Base-by-base conservation (phyloP, 805 yeast genomes). In the Suhomyces faveliae region DNA sequence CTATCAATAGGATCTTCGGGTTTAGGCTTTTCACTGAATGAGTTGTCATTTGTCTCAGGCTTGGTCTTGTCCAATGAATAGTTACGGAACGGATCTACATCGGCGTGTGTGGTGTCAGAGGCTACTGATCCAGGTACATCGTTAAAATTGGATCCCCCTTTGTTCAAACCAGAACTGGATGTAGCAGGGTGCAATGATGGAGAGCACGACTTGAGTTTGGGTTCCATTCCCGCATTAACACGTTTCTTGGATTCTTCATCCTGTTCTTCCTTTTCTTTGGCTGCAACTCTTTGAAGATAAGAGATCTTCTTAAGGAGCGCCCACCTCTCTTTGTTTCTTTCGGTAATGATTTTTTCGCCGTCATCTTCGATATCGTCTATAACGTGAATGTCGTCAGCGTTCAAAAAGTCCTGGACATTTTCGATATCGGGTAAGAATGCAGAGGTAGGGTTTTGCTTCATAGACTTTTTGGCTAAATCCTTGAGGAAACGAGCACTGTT, bases 241-340 rank as follows among this genome's bases (percentile, higher is more conserved):
- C 78, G 59, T 54, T 69, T 71, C 37, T 61, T 56, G 22, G 65
- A 49, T 52, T 77, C 78, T 11, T 62, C 72, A n/a, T 68, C 72
- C 24, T 60, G 62, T 24, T 71, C 70, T 0, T 58, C 58, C 35
- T 68, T 69, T 35, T 73, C 75, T 51, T 79, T 81, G 17, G 83
- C 78, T 10, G 85, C 78, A 19, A 85, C 73, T 55, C 87, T 77
- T 57, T 85, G 90, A 49, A 87, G 64, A 60, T 87, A 87, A 5
- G 85, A 77, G 33, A 87, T 70, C 59, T 86, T 79, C 59, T 86
- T 87, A 57, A 87, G 67, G 73, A 87, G 77, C 37, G 76, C 71
- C 89, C 91, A 85, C 60, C 87, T 78, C 59, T 83, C 85, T 37
- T 63, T 68, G 58, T 81, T 79, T 51, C 78, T 61, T 40, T 66